Conservation (phyloP, 2,329 filamentous ascomycete species). For the Paracamarosporium sp. region DNA sequence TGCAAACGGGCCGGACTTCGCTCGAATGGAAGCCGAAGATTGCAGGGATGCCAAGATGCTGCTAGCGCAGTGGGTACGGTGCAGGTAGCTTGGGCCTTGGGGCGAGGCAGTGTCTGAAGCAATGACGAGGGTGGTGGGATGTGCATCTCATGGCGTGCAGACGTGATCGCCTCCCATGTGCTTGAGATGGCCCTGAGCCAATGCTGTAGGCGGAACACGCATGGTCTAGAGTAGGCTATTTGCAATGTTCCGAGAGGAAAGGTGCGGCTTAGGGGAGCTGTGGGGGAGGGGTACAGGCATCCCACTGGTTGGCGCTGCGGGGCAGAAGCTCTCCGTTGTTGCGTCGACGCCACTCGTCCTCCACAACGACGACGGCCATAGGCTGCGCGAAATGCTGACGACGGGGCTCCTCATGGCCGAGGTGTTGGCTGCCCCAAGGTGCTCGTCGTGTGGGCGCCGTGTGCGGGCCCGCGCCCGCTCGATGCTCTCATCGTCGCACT, state of each 20-base stretch:
- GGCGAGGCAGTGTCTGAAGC: slow-evolving; percentile 13
- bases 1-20: slow-evolving; percentile 23
- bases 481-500: slow-evolving; percentile 29
- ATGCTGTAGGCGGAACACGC: no score
- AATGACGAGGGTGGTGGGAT: no score
- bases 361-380: slow-evolving; percentile 24
- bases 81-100: slow-evolving; percentile 3
- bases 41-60: slow-evolving; percentile 25
- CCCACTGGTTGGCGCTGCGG: slow-evolving; percentile 36
- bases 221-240: neutral
- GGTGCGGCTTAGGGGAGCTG: slow-evolving; percentile 18
- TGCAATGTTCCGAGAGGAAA: slow-evolving; percentile 8
- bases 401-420: slow-evolving; percentile 41
- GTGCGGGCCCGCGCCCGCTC: slow-evolving; percentile 25
- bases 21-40: slow-evolving; percentile 46
- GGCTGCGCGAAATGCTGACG: slow-evolving; percentile 23
- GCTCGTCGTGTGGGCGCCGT: slow-evolving; percentile 15
- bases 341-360: slow-evolving; percentile 29
- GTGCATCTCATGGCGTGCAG: neutral
- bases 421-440: slow-evolving; percentile 25
- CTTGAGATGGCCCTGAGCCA: no score
- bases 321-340: slow-evolving; percentile 28
- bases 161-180: neutral
- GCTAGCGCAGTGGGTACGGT: slow-evolving; percentile 26
- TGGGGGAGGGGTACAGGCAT: slow-evolving; percentile 43